A percentile compares a stretch with the other conserved stretches of the same genome.
phyloP scores from a whole-genome alignment of 345 rosid species.

The Streptanthus diversifolius region DNA sequence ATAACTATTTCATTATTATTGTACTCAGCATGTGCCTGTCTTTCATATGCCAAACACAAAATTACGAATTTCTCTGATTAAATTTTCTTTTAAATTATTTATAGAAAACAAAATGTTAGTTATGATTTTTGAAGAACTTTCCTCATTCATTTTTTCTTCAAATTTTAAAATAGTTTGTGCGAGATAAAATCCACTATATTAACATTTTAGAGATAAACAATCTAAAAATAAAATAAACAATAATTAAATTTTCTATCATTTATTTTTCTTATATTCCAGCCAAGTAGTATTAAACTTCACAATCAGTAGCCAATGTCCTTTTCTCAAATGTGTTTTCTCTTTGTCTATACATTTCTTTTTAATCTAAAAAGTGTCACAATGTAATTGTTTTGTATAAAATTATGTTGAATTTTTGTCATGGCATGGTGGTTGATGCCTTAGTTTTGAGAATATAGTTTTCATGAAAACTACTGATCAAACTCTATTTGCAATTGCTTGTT shows the following conservation, averaged over 20 bases:
- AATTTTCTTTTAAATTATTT: not conserved
- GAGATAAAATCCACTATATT: not conserved
- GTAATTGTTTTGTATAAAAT: not conserved
- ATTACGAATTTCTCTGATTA: not conserved
- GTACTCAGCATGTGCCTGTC: conserved; percentile 35
- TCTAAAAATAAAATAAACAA: not conserved
- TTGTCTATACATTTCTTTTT: not conserved
- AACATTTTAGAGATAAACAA: not conserved
- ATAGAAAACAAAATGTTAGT: not conserved
- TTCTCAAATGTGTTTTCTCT: not conserved
- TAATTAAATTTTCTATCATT: too few relatives aligned
- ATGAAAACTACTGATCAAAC: not conserved
- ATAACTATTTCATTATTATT: conserved; percentile 16
- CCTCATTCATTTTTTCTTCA: not conserved
- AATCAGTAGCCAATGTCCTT: not conserved
- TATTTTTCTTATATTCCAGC: not conserved
- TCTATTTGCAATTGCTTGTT: not conserved
- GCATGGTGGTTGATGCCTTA: not conserved
- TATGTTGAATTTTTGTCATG: not conserved
- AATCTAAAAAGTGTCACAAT: not conserved
- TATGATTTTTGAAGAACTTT: not conserved
- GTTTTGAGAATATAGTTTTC: not conserved
- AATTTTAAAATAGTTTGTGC: not conserved
- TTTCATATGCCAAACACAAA: conserved; percentile 26
- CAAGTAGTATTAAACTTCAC: not conserved